Evolutionary conservation across 345 rosid genomes (phyloP), one percentile per base, ranked within the genome.

Genomic region (Jatropha curcas): DNA sequence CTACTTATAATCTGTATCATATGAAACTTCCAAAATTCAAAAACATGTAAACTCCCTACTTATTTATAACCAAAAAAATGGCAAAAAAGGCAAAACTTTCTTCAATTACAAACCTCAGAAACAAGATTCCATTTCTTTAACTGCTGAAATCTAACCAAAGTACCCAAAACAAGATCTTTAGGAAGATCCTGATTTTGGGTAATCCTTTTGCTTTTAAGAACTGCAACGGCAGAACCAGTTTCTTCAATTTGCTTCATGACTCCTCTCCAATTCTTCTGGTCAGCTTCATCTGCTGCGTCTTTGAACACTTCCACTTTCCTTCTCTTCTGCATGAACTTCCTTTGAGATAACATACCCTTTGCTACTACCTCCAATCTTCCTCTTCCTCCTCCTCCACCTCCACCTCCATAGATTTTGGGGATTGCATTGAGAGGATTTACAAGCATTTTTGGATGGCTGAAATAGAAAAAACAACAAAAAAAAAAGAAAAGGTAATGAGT

Each of bases 121-220:
- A 95, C 94, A 72, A 87, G 80, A 79, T 88, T 81, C 98, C 98
- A 92, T 74, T 89, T 92, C 85, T 82, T 95, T 4, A 89, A 86
- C 86, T 95, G 98, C 89, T 95, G 92, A 68, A 90, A 91, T 72
- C 99, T 85, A 80, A 89, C 89, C 85, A 92, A 84, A 39, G 94
- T 90, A 62, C 98, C 99, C 79, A 95, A 74, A 85, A 92, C 86
- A 71, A 88, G 76, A 76, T 88, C 91, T 71, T 78, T 85, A 1
- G 96, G 89, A 72, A 92, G 90, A 69, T 78, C 82, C 67, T 83
- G 88, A 52, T 79, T 84, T 55, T 73, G 67, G 48, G 71, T 76
- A n/a, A n/a, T n/a, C 76, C 74, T 80, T 73, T 82, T 80, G 3
- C 79, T 79, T 80, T 85, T 83, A 50, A 95, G 96, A 68, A 90